Evolutionary conservation across 169 alveolate species (phyloP).

Genomic region (Plasmodium ovale): DNA sequence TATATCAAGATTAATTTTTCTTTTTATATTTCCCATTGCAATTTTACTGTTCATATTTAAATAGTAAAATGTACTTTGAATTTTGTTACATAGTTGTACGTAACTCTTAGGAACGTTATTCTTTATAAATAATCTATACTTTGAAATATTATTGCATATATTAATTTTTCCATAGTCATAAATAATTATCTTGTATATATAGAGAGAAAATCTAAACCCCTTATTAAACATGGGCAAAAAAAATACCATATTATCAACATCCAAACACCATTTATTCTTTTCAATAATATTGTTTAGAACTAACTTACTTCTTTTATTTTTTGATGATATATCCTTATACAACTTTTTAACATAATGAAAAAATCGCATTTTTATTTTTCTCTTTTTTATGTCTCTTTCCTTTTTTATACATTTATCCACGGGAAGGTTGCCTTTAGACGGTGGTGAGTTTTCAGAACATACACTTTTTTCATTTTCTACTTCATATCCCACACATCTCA

Average conservation of each 20-base stretch:
- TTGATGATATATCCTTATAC: constrained; percentile 35
- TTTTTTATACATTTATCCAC: neutral
- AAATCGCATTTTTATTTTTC: constrained; percentile 24
- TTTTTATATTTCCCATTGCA: constrained; percentile 30
- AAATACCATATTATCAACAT: constrained; percentile 35
- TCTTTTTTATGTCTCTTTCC: constrained; percentile 6
- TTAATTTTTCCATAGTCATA: constrained; percentile 65
- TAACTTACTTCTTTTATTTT: constrained; percentile 22
- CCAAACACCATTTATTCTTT: constrained; percentile 30
- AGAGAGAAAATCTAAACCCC: constrained; percentile 55
- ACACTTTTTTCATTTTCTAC: neutral
- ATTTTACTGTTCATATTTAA: constrained; percentile 7
- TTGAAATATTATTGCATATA: constrained; percentile 66
- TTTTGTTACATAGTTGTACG: constrained; percentile 52
- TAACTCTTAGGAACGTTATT: constrained; percentile 19
- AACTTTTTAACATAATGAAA: constrained; percentile 37
- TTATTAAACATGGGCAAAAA: constrained; percentile 32
- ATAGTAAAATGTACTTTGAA: constrained; percentile 17
- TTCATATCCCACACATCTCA: neutral
- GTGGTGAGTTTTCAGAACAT: neutral
- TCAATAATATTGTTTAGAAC: constrained; percentile 31
- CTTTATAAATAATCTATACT: constrained; percentile 33
- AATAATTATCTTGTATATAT: constrained; percentile 45
- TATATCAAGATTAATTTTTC: constrained; percentile 11
- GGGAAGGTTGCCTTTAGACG: neutral